Evolutionary conservation across 805 yeast species (phyloP).

Genomic region (Lachancea sp.): DNA sequence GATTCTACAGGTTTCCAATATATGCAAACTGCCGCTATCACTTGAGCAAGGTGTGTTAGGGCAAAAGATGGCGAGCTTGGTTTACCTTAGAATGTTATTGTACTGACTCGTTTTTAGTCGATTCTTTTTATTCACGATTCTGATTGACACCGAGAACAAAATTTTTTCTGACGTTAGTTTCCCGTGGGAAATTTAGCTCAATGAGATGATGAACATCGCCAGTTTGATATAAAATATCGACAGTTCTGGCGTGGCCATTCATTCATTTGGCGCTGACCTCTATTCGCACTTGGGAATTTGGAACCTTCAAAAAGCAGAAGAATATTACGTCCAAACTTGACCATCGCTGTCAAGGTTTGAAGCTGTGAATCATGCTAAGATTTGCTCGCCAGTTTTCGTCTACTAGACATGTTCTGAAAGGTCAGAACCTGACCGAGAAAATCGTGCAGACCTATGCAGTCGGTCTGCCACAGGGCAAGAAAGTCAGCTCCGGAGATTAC

Average conservation of each 20-base stretch:
- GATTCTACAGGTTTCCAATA: too few relatives aligned
- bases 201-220: not conserved
- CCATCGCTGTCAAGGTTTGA: too few relatives aligned
- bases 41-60: too few relatives aligned
- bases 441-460: constrained; percentile 92
- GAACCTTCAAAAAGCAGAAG: too few relatives aligned
- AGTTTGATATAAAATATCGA: too few relatives aligned
- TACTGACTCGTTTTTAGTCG: too few relatives aligned
- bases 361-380: constrained; percentile 19
- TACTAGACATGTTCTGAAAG: constrained; percentile 17
- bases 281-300: not conserved
- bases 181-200: constrained; percentile 1
- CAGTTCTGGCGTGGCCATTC: too few relatives aligned
- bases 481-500: constrained; percentile 85
- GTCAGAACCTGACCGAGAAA: constrained; percentile 89
- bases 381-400: constrained; percentile 22
- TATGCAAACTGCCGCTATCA: too few relatives aligned
- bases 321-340: too few relatives aligned
- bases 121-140: not conserved
- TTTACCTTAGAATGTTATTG: too few relatives aligned
- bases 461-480: constrained; percentile 67
- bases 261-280: too few relatives aligned
- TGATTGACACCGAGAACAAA: not conserved
- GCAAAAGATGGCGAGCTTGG: too few relatives aligned
- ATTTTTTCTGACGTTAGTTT: not conserved